Base-by-base conservation (phyloP, 2,329 filamentous ascomycete genomes). In the Fonsecaea multimorphosa region DNA sequence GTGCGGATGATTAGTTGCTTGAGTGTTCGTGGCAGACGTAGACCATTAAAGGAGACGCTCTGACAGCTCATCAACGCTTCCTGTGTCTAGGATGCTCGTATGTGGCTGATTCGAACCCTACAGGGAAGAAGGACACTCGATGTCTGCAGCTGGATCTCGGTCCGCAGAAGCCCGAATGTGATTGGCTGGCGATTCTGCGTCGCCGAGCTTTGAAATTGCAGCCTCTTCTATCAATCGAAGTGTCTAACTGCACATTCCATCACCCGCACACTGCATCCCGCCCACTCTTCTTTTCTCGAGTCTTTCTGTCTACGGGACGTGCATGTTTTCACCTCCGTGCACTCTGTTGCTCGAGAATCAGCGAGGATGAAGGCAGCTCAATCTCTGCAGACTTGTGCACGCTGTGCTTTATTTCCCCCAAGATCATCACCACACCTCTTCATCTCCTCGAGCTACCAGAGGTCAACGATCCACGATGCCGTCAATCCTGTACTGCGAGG, bases 301-400 rank as follows among this genome's bases (percentile, higher is more conserved):
- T 31, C 46, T 27, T 2, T 29, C 7, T 24, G 9, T 58, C 11
- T 9, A 22, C 32, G 19, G 5, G 32, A 53, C 31, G 49, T n/a
- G 29, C 46, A 36, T 53, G 49, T n/a, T 52, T 19, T n/a, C 16
- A 19, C 24, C 2, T 29, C 7, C n/a, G 29, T 7, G 5, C 11
- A 14, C 16, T 16, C 32, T 44, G n/a, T 19, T 34, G 36, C 31
- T 9, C 16, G 19, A 3, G 6, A 22, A 27, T 27, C 34, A 8
- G 16, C 36, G 19, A 60, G 6, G 8, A 67, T 67, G 65, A 53
- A 67, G 14, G 8, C 65, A 2, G n/a, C 57, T 40, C 57, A 16
- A 32, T 36, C 65, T 5, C 34, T 64, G 12, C 61, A 62, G 24
- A 31, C 53, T 22, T 62, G 58, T 46, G 22, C 58, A 24, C 63